Evolutionary conservation across 345 rosid species (phyloP), one percentile per base, ranked within the genome.

Genomic region (Euphorbia pulcherrima): DNA sequence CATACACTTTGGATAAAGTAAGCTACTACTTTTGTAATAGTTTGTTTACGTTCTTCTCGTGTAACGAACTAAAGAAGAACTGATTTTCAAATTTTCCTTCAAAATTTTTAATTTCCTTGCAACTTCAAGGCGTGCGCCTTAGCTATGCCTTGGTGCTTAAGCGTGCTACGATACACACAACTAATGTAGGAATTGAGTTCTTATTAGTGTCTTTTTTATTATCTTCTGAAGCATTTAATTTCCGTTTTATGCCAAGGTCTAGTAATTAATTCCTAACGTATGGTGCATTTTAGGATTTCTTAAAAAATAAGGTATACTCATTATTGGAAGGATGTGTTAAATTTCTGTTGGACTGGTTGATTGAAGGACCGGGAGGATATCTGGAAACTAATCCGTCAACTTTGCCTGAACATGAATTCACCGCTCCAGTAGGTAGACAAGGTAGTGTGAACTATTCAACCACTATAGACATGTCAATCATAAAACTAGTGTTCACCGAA

Each of bases 321-420:
- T 78, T 94, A 70, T 69, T 91, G 80, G 93, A 89, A 85, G 99
- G 96, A 64, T 94, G 99, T 69, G 72, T 84, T 1, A 48, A 68
- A 27, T 91, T 89, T 79, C 80, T 94, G 70, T 77, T 94, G 81
- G 95, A 91, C 76, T 94, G 99, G 97, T 78, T 91, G 76, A 80
- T 94, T 56, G 84, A 94, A 83, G 96, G 92, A 24, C 77, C 52
- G 58, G 89, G 77, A 2, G 92, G 89, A 60, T 87, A 81, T 84
- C 86, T 94, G 8, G 92, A 79, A 76, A 85, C 97, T 53, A 94
- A 88, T 77, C 99, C 99, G 60, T 94, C 99, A 59, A 94, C 99
- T 40, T 94, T 97, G 74, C 99, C 97, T 23, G 99, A 94, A 66
- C 97, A 91, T 77, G 61, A 71, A 75, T 94, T 94, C 69, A 82